Base-by-base conservation (phyloP, 2,329 filamentous ascomycete species). In the Aspergillus fijiensis region DNA sequence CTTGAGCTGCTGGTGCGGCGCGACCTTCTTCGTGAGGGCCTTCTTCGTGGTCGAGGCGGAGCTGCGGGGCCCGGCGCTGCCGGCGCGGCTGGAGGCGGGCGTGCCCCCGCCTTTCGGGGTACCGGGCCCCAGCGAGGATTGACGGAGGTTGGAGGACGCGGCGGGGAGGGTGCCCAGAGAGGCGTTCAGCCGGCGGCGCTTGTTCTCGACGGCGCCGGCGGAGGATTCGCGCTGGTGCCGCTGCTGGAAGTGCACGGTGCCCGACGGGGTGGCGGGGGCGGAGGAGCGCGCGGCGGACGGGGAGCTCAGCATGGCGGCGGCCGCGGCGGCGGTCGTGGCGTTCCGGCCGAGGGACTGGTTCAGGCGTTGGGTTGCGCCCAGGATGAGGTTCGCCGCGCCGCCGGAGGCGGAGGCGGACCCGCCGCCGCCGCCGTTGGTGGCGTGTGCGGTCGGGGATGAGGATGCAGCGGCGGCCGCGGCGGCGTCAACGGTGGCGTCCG, bases 101-200 rank as follows among this genome's bases (percentile, higher is more conserved):
- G 85, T 87, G 3, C 81, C 39, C 6, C 39, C 81, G 0, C 82
- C 79, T 68, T 87, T 87, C 4, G 86, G 86, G 1, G 86, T 88
- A n/a, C 84, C 85, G 19, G 85, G 86, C 0, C 85, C 86, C 12
- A 86, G 75, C 0, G 85, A 88, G 0, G 84, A 83, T 70, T 88
- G 86, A 6, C 86, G 82, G 3, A 88, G 78, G 58, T 77, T 80
- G 19, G 83, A 85, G 0, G 82, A 81, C 2, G 82, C 78, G 12
- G 79, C 74, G 2, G 84, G 85, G 0, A 87, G 77, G 21, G 79
- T 80, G 5, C 82, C 80, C 29, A 87, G 73, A 25, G 79, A 81
- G 2, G 77, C 71, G 60, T 84, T 84, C 5, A 85, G 76, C 21
- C 85, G 83, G 29, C 85, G 84, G 5, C 86, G 83, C 72, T 88